Conservation (phyloP, 176 grass and related monocot genomes). For the Canna indica region DNA sequence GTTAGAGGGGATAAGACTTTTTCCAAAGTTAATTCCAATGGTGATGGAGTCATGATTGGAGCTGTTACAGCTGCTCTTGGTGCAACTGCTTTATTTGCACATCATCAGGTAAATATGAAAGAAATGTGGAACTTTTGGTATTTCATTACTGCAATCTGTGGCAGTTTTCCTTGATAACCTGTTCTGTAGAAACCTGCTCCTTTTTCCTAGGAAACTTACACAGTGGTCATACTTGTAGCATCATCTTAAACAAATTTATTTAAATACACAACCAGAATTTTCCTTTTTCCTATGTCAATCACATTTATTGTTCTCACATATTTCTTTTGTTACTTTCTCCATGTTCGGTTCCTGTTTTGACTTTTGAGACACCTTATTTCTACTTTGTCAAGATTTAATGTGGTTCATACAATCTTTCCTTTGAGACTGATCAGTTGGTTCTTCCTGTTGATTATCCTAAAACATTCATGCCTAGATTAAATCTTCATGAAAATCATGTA, state of each 20-base stretch:
- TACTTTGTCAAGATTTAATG: not conserved
- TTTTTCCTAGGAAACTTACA: not conserved
- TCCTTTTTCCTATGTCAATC: too few relatives aligned
- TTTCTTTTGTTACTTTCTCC: not conserved
- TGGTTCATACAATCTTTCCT: not conserved
- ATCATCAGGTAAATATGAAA: conserved; percentile 48
- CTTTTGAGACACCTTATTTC: too few relatives aligned
- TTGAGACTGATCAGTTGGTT: not conserved
- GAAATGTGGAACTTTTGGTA: not conserved
- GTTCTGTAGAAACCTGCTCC: not conserved
- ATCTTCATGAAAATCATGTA: not conserved
- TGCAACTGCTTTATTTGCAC: conserved; percentile 74
- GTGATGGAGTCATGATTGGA: conserved; percentile 64
- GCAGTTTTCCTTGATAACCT: not conserved
- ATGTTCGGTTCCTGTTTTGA: not conserved
- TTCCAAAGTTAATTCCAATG: conserved; percentile 5
- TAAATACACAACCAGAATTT: too few relatives aligned
- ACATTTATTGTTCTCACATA: not conserved
- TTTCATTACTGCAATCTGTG: not conserved
- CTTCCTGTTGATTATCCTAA: not conserved
- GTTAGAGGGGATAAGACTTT: conserved; percentile 20
- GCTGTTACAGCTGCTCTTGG: conserved; percentile 84
- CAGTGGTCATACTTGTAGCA: not conserved
- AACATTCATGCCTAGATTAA: not conserved
- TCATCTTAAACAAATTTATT: not conserved